Conservation (phyloP, 352 stramenopile genomes). For the Chrysophaeum taylorii region DNA sequence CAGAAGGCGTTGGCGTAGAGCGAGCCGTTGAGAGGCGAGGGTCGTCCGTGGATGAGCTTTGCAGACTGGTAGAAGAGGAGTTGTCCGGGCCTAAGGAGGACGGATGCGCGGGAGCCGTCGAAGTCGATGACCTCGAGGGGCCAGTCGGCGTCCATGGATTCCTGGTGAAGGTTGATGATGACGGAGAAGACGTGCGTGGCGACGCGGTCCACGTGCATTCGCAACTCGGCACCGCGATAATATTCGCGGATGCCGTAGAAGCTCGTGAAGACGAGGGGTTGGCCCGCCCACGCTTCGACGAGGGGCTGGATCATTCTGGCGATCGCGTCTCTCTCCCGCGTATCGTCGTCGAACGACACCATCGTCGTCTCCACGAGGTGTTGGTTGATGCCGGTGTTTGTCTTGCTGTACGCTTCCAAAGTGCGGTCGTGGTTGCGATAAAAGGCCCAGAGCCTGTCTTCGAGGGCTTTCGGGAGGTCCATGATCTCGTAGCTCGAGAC, state of each 20-base stretch:
- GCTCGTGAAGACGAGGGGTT: slow-evolving; percentile 13
- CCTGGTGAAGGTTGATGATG: slow-evolving; percentile 17
- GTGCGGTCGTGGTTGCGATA: no score
- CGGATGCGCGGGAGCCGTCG: slow-evolving; percentile 17
- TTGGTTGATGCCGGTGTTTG: neutral
- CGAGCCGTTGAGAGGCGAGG: slow-evolving; percentile 15
- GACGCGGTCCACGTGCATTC: slow-evolving; percentile 25
- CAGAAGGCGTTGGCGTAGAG: slow-evolving; percentile 18
- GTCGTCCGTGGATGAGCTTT: slow-evolving; percentile 20
- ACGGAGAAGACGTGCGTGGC: slow-evolving; percentile 23
- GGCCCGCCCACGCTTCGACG: slow-evolving; percentile 21
- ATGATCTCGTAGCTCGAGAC: no score
- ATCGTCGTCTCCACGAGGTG: neutral
- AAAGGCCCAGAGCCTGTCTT: no score
- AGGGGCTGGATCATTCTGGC: slow-evolving; percentile 13
- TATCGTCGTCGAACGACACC: neutral
- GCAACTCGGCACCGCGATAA: slow-evolving; percentile 11
- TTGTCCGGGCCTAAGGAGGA: slow-evolving; percentile 18
- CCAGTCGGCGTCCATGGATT: slow-evolving; percentile 14
- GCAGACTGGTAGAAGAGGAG: slow-evolving; percentile 21
- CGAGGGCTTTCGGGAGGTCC: no score
- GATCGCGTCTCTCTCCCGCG: neutral
- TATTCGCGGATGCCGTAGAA: slow-evolving; percentile 27
- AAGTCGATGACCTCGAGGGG: slow-evolving; percentile 20
- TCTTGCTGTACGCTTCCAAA: no score